phyloP scores from a whole-genome alignment of 495 filamentous ascomycete species.

The Daldinia vernicosa region DNA sequence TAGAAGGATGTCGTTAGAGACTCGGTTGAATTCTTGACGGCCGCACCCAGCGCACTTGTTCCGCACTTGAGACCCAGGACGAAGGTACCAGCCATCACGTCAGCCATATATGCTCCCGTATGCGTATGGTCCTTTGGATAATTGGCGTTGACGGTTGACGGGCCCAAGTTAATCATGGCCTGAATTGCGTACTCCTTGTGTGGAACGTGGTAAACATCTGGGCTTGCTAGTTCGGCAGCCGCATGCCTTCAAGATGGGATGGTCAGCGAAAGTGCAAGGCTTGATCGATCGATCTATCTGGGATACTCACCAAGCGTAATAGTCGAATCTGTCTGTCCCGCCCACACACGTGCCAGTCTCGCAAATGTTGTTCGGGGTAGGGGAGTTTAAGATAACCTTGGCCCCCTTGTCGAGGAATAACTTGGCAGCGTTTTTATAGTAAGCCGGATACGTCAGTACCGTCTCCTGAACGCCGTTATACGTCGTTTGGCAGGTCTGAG shows the following conservation, averaged over 20 bases:
- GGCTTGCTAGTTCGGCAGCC: conserved; percentile 45
- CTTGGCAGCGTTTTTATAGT: conserved; percentile 64
- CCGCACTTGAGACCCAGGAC: conserved; percentile 52
- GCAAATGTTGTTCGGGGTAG: conserved; percentile 65
- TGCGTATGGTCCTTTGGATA: conserved; percentile 70
- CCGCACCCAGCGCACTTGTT: conserved; percentile 41
- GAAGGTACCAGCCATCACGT: conserved; percentile 57
- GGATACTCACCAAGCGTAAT: conserved; percentile 52
- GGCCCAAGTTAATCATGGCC: conserved; percentile 56
- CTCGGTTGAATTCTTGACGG: conserved; percentile 45
- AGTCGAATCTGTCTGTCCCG: conserved; percentile 58
- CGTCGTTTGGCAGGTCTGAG: conserved; percentile 62
- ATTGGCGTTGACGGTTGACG: conserved; percentile 54
- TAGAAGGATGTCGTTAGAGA: conserved; percentile 40
- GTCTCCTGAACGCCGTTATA: conserved; percentile 61
- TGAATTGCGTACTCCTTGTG: conserved; percentile 63
- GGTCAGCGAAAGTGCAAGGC: conserved; percentile 27
- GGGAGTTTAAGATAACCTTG: conserved; percentile 64
- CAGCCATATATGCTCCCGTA: conserved; percentile 62
- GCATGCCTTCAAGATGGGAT: conserved; percentile 41
- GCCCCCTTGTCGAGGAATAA: conserved; percentile 63
- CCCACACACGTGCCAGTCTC: conserved; percentile 60
- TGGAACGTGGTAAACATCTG: conserved; percentile 58
- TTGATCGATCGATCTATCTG: background rate
- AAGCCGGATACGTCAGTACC: conserved; percentile 66